Evolutionary conservation across 1,139 yeast species (phyloP), one percentile per base, ranked within the genome.

Genomic region (Protomyces pachydermus): DNA sequence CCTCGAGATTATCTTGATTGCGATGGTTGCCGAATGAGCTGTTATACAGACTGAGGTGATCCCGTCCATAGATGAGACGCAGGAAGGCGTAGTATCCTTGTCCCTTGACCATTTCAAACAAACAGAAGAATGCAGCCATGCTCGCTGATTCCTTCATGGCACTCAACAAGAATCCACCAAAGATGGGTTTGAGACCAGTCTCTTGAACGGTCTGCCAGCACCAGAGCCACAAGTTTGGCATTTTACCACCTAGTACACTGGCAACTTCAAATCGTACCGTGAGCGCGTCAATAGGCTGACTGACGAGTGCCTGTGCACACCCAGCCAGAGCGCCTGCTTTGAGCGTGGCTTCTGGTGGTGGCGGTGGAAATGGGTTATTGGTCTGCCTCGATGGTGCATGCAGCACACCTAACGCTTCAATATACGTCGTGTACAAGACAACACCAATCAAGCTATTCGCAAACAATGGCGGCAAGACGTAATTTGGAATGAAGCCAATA

Each of bases 221-320:
- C 74, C 89, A 91, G 45, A 77, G 75, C 95, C 97, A 89, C 66
- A 91, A 74, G 66, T 87, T 86, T 62, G 82, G 83, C 73, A 88
- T 88, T 37, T 53, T 20, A 28, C 38, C 35, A 64, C 81, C 81
- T 32, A 90, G 75, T 68, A 90, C 77, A 69, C 89, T 96, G 4
- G 87, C 82, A 1, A 90, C 87, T 1, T 85, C 80, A 72, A 91
- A 88, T 69, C 97, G 79, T 1, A 96, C 84, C 71, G 87, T 88
- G 6, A 91, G 85, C 8, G 97, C 97, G 75, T 91, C 97, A 2
- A 91, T 81, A 0, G 98, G 98, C 1, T 97, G 95, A 0, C 97
- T 96, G 0, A 91, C 93, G n/a, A 89, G 76, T 18, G 96, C 87
- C 71, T 93, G 97, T 14, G 85, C 84, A 0, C 86, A 84, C 0